A percentile compares a stretch with the other conserved stretches of the same genome.
Evolutionary conservation across 1,284 basidiomycete species (phyloP).

Genomic region (Tilletia indica): DNA sequence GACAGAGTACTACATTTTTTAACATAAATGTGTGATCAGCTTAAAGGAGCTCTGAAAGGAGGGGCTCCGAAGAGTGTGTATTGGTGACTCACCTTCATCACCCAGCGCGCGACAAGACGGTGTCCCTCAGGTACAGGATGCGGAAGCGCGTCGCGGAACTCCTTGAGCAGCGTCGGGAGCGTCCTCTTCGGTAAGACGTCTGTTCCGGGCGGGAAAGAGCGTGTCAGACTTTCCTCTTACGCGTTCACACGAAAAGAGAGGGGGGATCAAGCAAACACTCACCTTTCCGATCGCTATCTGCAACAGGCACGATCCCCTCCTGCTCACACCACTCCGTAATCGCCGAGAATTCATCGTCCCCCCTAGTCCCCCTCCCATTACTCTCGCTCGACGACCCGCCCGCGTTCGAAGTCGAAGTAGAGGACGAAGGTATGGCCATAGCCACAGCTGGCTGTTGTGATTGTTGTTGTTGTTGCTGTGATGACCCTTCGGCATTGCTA

Average conservation of each 20-base stretch:
- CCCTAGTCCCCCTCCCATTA: slow-evolving; percentile 33
- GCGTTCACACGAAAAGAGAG: background rate
- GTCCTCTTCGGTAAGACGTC: slow-evolving; percentile 38
- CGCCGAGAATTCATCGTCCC: slow-evolving; percentile 34
- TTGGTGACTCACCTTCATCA: slow-evolving; percentile 22
- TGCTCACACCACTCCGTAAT: slow-evolving; percentile 37
- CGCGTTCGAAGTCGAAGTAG: slow-evolving; percentile 19
- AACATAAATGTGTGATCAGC: too few species aligned
- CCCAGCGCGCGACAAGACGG: slow-evolving; percentile 34
- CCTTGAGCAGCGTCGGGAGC: slow-evolving; percentile 35
- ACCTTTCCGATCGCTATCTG: slow-evolving; percentile 37
- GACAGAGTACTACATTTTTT: slow-evolving; percentile 35
- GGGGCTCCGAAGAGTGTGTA: background rate
- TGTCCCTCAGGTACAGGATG: slow-evolving; percentile 20
- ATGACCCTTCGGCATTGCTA: too few species aligned
- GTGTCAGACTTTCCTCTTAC: too few species aligned
- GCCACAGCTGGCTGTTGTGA: slow-evolving; percentile 10
- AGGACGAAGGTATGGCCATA: slow-evolving; percentile 28
- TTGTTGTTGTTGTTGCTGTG: background rate
- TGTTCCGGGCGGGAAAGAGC: background rate
- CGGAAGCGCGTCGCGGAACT: slow-evolving; percentile 37
- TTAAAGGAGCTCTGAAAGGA: too few species aligned
- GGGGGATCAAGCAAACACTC: slow-evolving; percentile 15
- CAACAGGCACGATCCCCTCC: slow-evolving; percentile 36
- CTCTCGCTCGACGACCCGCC: too few species aligned